Conservation (phyloP, 768 basidiomycete genomes). For the Leccinum barrowsii region DNA sequence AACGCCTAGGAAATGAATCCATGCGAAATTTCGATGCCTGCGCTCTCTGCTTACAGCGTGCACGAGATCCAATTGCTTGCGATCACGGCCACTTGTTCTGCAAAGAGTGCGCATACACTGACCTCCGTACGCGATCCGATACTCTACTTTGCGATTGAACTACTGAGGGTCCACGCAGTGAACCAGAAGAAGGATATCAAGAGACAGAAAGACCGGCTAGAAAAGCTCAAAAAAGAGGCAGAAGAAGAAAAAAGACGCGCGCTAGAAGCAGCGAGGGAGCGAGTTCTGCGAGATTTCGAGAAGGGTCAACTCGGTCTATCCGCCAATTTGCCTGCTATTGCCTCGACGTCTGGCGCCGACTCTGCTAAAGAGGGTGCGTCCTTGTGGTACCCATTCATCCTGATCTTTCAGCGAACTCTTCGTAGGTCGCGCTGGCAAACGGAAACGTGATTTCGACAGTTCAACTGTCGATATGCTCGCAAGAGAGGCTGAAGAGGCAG, state of each 20-base stretch:
- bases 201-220: constrained; percentile 78
- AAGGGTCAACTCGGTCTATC: constrained; percentile 76
- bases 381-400: not conserved
- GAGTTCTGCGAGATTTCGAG: constrained; percentile 89
- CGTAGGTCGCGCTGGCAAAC: constrained; percentile 63
- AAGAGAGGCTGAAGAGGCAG: constrained; percentile 84
- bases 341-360: constrained; percentile 38
- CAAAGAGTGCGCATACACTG: constrained; percentile 89
- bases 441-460: constrained; percentile 82
- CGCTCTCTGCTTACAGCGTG: constrained; percentile 79
- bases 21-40: constrained; percentile 93
- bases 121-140: constrained; percentile 57
- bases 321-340: constrained; percentile 30
- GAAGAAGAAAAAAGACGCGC: constrained; percentile 73
- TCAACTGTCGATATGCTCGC: constrained; percentile 67
- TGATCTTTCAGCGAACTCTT: not conserved
- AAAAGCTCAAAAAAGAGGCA: constrained; percentile 70
- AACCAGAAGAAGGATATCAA: constrained; percentile 92
- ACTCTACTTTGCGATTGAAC: not conserved
- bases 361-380: constrained; percentile 35
- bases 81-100: constrained; percentile 89
- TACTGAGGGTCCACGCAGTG: constrained; percentile 42
- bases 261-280: constrained; percentile 73
- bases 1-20: constrained; percentile 73
- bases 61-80: constrained; percentile 82